Percentiles rank a stretch among this genome's conserved stretches.
These are phyloP conservation scores for Lecanicillium sp. DNA, from an alignment of 2,329 filamentous ascomycete species.

Conservation along the genomic window DNA sequence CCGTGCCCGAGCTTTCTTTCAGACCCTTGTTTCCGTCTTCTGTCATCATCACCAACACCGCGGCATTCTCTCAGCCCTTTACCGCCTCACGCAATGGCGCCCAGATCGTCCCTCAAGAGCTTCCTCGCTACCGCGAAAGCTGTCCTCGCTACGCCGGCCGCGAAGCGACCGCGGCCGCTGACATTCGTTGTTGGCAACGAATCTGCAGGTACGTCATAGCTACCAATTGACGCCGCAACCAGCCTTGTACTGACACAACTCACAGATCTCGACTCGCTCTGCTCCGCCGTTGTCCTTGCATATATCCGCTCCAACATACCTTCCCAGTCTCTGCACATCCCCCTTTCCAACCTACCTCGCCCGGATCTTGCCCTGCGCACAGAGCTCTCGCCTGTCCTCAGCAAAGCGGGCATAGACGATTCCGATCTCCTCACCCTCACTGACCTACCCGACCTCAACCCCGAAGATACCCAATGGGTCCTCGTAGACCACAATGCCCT, in stretches of 20 bases:
- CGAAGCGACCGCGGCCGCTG: conserved; percentile 38
- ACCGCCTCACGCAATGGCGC: conserved; percentile 16
- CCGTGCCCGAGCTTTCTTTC: too few species aligned
- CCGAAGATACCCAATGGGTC: conserved; percentile 58
- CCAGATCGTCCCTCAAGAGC: conserved; percentile 32
- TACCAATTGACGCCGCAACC: too few species aligned
- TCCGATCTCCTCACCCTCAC: conserved; percentile 57
- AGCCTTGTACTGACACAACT: neutral
- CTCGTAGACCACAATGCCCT: conserved; percentile 75
- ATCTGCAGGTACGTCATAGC: conserved; percentile 45
- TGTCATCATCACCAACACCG: neutral
- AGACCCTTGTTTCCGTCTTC: neutral
- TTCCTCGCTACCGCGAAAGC: conserved; percentile 45
- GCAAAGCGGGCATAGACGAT: conserved; percentile 47
- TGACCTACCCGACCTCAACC: conserved; percentile 39
- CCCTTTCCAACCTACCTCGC: conserved; percentile 62
- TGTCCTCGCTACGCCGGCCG: conserved; percentile 35
- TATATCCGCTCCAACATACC: conserved; percentile 60
- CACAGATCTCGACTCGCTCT: conserved; percentile 75
- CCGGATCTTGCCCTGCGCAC: conserved; percentile 64
- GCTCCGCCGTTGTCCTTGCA: conserved; percentile 64
- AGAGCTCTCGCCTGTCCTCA: conserved; percentile 61
- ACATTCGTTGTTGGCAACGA: conserved; percentile 62
- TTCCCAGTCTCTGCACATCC: conserved; percentile 54
- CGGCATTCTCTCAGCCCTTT: neutral